These are phyloP conservation scores for Paecilomyces dactylethromorphus DNA, from an alignment of 2,329 filamentous ascomycete genomes.

Conservation along the genomic window DNA sequence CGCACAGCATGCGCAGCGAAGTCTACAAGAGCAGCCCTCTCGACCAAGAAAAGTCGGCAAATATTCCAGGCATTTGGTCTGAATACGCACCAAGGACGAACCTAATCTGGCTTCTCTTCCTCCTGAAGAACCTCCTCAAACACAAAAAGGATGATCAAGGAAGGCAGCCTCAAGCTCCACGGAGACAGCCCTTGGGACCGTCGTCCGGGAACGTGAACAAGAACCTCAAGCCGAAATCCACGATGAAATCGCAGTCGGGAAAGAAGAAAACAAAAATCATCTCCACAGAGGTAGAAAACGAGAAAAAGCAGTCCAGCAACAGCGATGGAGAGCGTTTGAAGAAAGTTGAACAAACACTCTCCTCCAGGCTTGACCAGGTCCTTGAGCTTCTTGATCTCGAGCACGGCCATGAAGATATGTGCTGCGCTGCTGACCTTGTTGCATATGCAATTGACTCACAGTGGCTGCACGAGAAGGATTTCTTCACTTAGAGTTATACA, in stretches of 20 bases:
- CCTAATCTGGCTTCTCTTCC: conserved; percentile 57
- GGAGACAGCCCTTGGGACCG: conserved; percentile 20
- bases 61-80: conserved; percentile 42
- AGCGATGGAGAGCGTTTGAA: conserved; percentile 1
- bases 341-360: conserved; percentile 21
- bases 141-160: conserved; percentile 19
- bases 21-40: conserved; percentile 41
- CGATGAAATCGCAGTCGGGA: background rate
- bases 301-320: background rate
- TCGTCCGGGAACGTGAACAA: conserved; percentile 26
- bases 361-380: conserved; percentile 24
- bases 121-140: conserved; percentile 51
- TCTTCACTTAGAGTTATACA: conserved; percentile 14
- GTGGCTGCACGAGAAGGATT: conserved; percentile 34
- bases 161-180: conserved; percentile 1
- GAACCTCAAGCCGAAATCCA: conserved; percentile 3
- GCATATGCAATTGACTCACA: conserved; percentile 37
- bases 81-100: conserved; percentile 56
- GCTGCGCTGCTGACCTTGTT: conserved; percentile 36
- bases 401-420: conserved; percentile 33
- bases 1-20: conserved; percentile 31
- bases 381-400: conserved; percentile 32
- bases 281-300: background rate
- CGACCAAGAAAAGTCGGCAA: conserved; percentile 24
- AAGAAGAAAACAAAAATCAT: background rate